phyloP scores from a whole-genome alignment of 2,329 filamentous ascomycete species.

The Clonostachys rosea region DNA sequence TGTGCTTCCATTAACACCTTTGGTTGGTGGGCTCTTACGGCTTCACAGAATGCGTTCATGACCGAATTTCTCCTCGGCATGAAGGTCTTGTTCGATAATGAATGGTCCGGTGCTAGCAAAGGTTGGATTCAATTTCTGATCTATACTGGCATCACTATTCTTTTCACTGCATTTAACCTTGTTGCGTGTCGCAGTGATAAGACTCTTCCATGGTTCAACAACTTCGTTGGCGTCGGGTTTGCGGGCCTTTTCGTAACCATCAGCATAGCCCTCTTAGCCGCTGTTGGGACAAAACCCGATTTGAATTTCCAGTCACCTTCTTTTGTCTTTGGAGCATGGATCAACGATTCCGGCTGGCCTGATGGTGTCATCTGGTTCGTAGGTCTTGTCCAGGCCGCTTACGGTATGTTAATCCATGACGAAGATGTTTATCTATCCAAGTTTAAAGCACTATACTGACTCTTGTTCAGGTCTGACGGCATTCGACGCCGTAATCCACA shows the following conservation, averaged over 20 bases:
- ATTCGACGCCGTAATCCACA: slow-evolving; percentile 54
- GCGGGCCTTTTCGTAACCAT: slow-evolving; percentile 46
- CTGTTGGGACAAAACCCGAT: slow-evolving; percentile 37
- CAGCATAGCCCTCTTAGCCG: slow-evolving; percentile 43
- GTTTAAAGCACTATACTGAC: background rate
- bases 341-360: slow-evolving; percentile 41
- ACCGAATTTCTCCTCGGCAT: slow-evolving; percentile 52
- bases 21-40: slow-evolving; percentile 53
- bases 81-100: slow-evolving; percentile 44
- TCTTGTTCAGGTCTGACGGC: slow-evolving; percentile 33
- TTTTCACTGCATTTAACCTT: slow-evolving; percentile 44
- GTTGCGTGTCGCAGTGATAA: slow-evolving; percentile 38
- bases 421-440: background rate
- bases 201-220: slow-evolving; percentile 44
- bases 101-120: slow-evolving; percentile 35
- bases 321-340: slow-evolving; percentile 48
- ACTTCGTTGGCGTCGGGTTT: slow-evolving; percentile 50
- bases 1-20: slow-evolving; percentile 58
- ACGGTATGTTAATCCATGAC: slow-evolving; percentile 26
- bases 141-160: slow-evolving; percentile 42
- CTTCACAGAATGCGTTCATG: slow-evolving; percentile 54
- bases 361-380: slow-evolving; percentile 54
- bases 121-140: slow-evolving; percentile 52
- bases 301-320: slow-evolving; percentile 40
- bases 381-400: slow-evolving; percentile 51